A percentile compares a stretch with the other conserved stretches of the same genome.
Conservation (phyloP, 768 basidiomycete species). For the Pleurotus ostreatus region DNA sequence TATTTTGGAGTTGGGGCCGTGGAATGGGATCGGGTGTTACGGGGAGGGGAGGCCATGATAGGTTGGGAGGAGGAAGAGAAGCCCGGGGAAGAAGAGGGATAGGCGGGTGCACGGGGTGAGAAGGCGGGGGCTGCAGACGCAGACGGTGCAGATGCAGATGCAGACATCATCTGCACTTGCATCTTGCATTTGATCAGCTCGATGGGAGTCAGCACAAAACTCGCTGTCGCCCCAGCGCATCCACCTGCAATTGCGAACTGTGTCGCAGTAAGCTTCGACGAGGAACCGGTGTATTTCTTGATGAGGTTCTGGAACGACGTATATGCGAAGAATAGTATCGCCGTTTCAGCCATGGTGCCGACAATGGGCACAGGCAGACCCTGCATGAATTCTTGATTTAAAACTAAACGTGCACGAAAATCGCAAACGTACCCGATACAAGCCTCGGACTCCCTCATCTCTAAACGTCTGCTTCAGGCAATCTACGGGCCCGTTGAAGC, state of each 20-base stretch:
- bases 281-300: conserved; percentile 28
- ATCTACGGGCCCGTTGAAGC: conserved; percentile 85
- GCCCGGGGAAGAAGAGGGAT: conserved; percentile 9
- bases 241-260: conserved; percentile 80
- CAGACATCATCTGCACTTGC: conserved; percentile 89
- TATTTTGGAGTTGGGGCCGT: conserved; percentile 10
- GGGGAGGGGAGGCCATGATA: conserved; percentile 15
- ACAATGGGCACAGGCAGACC: conserved; percentile 88
- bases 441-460: conserved; percentile 77
- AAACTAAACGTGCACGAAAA: too few species aligned
- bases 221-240: conserved; percentile 83
- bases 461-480: conserved; percentile 79
- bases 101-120: conserved; percentile 12
- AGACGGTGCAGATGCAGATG: conserved; percentile 8
- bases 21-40: conserved; percentile 10
- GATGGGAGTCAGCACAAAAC: conserved; percentile 91
- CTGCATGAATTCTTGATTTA: conserved; percentile 30
- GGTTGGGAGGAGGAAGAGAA: conserved; percentile 4
- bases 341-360: conserved; percentile 92
- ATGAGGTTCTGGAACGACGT: conserved; percentile 66
- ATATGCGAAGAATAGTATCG: conserved; percentile 83
- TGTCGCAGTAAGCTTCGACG: conserved; percentile 47
- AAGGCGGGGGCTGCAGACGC: conserved; percentile 12
- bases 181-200: conserved; percentile 97
- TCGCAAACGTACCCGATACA: conserved; percentile 70